Percentiles rank a stretch among this genome's conserved stretches.
Evolutionary conservation across 139 green algal species (phyloP).

Genomic region (Gonium pectorale): DNA sequence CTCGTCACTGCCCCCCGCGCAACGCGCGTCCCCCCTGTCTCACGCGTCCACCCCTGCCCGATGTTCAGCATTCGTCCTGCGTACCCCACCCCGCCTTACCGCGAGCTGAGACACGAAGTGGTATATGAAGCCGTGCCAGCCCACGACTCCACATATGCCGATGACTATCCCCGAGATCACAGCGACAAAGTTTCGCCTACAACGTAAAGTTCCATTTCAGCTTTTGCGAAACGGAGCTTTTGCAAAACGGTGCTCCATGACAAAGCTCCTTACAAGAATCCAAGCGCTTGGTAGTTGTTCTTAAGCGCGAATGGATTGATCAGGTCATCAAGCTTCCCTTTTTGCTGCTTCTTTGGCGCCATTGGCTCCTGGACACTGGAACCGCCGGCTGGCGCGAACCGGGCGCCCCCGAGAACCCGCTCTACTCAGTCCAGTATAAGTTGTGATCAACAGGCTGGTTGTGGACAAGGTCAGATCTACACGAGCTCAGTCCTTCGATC

Average conservation of each 20-base stretch:
- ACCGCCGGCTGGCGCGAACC: too few species aligned
- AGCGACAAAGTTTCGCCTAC: constrained; percentile 64
- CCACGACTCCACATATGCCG: constrained; percentile 63
- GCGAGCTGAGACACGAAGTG: constrained; percentile 60
- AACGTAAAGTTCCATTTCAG: background rate
- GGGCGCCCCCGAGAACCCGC: too few species aligned
- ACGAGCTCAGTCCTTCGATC: too few species aligned
- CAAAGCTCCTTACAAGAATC: constrained; percentile 60
- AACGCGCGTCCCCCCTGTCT: too few species aligned
- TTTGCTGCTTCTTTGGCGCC: constrained; percentile 29
- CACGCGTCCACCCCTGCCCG: too few species aligned
- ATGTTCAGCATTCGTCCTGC: too few species aligned
- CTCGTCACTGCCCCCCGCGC: too few species aligned
- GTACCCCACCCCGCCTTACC: too few species aligned
- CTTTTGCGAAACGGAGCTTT: background rate
- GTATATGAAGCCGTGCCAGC: constrained; percentile 60
- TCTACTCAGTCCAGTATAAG: too few species aligned
- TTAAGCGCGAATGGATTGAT: constrained; percentile 50
- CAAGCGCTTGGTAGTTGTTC: constrained; percentile 59
- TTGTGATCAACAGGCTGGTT: too few species aligned
- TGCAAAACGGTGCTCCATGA: background rate
- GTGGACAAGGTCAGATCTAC: too few species aligned
- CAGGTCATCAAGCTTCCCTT: constrained; percentile 9
- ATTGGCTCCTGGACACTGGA: too few species aligned
- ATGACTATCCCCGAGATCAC: constrained; percentile 60